A percentile compares a stretch with the other conserved stretches of the same genome.
These are phyloP conservation scores for Neonothopanus nambi DNA, from an alignment of 1,284 basidiomycete species.

Conservation along the genomic window DNA sequence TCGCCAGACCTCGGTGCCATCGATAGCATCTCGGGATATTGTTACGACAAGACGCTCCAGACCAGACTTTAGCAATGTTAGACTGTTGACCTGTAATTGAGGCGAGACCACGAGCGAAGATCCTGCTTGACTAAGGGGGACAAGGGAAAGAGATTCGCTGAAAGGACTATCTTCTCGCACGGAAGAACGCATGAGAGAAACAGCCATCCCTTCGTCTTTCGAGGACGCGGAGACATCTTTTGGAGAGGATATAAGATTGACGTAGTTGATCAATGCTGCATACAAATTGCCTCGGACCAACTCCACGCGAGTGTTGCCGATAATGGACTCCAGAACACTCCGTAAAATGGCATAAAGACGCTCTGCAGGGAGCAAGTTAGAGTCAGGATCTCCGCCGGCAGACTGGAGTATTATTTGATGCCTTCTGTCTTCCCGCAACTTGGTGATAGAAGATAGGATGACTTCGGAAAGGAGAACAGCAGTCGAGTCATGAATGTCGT, in stretches of 20 bases:
- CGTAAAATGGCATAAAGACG: conserved; percentile 78
- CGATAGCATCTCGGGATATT: conserved; percentile 90
- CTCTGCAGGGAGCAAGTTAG: conserved; percentile 76
- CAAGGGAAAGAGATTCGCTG: conserved; percentile 33
- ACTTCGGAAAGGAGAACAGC: conserved; percentile 82
- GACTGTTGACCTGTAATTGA: conserved; percentile 61
- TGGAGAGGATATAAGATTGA: conserved; percentile 62
- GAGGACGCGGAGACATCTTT: conserved; percentile 19
- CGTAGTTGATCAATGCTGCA: conserved; percentile 85
- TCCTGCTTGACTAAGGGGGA: conserved; percentile 27
- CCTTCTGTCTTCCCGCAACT: conserved; percentile 76
- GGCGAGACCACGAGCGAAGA: conserved; percentile 29
- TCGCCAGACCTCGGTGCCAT: conserved; percentile 95
- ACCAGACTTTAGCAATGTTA: conserved; percentile 61
- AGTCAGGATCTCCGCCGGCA: conserved; percentile 59
- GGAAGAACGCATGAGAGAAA: conserved; percentile 25
- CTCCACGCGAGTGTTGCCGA: conserved; percentile 80
- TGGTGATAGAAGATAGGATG: conserved; percentile 80
- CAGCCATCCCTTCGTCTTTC: conserved; percentile 8
- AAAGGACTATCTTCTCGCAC: conserved; percentile 37
- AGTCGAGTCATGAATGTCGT: conserved; percentile 69
- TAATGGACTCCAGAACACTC: conserved; percentile 74
- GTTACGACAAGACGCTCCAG: conserved; percentile 77
- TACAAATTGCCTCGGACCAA: conserved; percentile 97
- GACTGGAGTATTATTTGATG: conserved; percentile 67